Conservation (phyloP, 495 filamentous ascomycete species). For the Jackrogersella minutella region DNA sequence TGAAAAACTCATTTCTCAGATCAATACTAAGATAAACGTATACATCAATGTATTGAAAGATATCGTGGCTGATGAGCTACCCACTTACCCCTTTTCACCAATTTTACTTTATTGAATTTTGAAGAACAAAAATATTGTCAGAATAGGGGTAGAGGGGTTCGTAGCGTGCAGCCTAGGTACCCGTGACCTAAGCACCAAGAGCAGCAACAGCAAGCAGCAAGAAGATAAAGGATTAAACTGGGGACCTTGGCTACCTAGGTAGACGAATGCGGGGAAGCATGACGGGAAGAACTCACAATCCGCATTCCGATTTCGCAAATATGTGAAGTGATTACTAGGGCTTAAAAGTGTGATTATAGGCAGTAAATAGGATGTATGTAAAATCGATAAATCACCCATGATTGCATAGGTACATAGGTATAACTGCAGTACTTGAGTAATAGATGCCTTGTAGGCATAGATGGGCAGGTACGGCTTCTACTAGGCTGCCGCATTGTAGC, state of each 20-base stretch:
- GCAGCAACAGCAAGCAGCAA: too few species aligned
- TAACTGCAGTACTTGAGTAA: too few species aligned
- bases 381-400: not conserved
- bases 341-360: not conserved
- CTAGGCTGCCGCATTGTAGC: not conserved
- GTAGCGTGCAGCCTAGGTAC: not conserved
- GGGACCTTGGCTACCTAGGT: slow-evolving; percentile 10
- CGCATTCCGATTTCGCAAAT: slow-evolving; percentile 35
- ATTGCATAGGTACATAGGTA: too few species aligned
- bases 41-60: not conserved
- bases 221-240: not conserved
- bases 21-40: not conserved
- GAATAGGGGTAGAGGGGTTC: not conserved
- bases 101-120: not conserved
- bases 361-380: not conserved
- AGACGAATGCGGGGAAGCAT: slow-evolving; percentile 32
- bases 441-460: not conserved
- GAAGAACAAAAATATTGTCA: not conserved
- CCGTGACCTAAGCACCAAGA: too few species aligned
- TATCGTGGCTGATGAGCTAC: not conserved
- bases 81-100: not conserved
- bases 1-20: too few species aligned
- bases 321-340: slow-evolving; percentile 10
- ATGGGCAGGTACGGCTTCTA: not conserved
- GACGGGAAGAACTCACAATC: slow-evolving; percentile 27